Evolutionary conservation across 2,329 filamentous ascomycete species (phyloP), one percentile per base, ranked within the genome.

Genomic region (Bipolaris oryzae): DNA sequence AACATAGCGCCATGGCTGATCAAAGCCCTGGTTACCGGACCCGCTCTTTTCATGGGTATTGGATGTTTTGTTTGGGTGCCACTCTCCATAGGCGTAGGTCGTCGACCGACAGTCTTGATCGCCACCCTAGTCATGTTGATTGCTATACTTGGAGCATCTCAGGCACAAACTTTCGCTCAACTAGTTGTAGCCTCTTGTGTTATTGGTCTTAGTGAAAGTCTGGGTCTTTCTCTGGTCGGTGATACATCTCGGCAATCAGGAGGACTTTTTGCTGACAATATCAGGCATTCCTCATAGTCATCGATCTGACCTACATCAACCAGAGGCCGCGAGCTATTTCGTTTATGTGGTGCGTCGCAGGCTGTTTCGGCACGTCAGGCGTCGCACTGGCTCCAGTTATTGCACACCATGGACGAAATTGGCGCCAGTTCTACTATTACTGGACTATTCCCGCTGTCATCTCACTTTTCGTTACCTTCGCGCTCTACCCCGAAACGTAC

Each of bases 221-320:
- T 77, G 11, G 65, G 65, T 6, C 37, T 77, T 1, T 73, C 58
- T 28, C 38, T 70, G 23, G 68, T 71, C 13, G 31, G 41, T 23
- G 41, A 18, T 60, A 75, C 67, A n/a, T 11, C 3, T 10, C 38
- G 3, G 1, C 43, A 2, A 16, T 5, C 5, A 10, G 61, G 7
- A 10, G 4, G 20, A 13, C 3, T 13, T 6, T 11, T 16, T 20
- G n/a, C 45, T 66, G 25, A 61, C 5, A 11, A 1, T 7, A 7
- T 3, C 18, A 78, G 76, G 63, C 67, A 11, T 62, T 77, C 3
- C 60, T 78, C 1, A 72, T 74, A 50, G 53, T 78, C 11, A 74
- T 79, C 25, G 76, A 79, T 48, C 54, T 78, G 39, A 76, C 76
- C 0, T 79, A 76, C 58, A 76, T 78, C 41, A 68, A 76, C 44